A percentile compares a stretch with the other conserved stretches of the same genome.
These are phyloP conservation scores for Trichosanthes truncata DNA, from an alignment of 306 rosid species.

Conservation along the genomic window DNA sequence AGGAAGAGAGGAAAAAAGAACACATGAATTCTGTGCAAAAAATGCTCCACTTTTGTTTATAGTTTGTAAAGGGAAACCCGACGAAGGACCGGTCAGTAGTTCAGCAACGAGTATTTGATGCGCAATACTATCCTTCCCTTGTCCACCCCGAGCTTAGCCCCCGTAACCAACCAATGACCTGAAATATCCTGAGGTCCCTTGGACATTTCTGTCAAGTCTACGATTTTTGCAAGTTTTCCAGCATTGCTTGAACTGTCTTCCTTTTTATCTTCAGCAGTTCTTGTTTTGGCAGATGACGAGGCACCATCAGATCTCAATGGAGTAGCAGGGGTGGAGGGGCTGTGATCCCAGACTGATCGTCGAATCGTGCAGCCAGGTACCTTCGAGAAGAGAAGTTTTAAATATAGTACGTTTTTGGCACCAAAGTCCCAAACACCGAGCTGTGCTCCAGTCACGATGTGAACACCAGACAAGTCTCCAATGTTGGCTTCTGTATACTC, in stretches of 20 bases:
- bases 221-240: slow-evolving; percentile 77
- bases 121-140: slow-evolving; percentile 83
- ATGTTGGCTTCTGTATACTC: slow-evolving; percentile 77
- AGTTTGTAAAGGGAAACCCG: slow-evolving; percentile 17
- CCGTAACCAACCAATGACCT: slow-evolving; percentile 98
- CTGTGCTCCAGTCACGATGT: slow-evolving; percentile 94
- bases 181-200: slow-evolving; percentile 97
- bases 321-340: slow-evolving; percentile 40
- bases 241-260: slow-evolving; percentile 49
- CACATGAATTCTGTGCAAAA: slow-evolving; percentile 71
- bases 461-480: slow-evolving; percentile 95
- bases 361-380: slow-evolving; percentile 96
- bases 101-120: slow-evolving; percentile 77
- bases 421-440: slow-evolving; percentile 98
- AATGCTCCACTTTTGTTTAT: slow-evolving; percentile 63
- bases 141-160: slow-evolving; percentile 97
- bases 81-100: slow-evolving; percentile 45
- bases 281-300: slow-evolving; percentile 60
- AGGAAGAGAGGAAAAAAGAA: slow-evolving; percentile 37
- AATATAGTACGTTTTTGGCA: slow-evolving; percentile 82
- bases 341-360: slow-evolving; percentile 96
- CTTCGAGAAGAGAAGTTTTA: slow-evolving; percentile 86
- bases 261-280: slow-evolving; percentile 55
- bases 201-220: slow-evolving; percentile 87
- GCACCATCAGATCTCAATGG: slow-evolving; percentile 50